These are phyloP conservation scores for Ophiocordyceps polyrhachis-furcata DNA, from an alignment of 2,329 filamentous ascomycete genomes.

Conservation along the genomic window DNA sequence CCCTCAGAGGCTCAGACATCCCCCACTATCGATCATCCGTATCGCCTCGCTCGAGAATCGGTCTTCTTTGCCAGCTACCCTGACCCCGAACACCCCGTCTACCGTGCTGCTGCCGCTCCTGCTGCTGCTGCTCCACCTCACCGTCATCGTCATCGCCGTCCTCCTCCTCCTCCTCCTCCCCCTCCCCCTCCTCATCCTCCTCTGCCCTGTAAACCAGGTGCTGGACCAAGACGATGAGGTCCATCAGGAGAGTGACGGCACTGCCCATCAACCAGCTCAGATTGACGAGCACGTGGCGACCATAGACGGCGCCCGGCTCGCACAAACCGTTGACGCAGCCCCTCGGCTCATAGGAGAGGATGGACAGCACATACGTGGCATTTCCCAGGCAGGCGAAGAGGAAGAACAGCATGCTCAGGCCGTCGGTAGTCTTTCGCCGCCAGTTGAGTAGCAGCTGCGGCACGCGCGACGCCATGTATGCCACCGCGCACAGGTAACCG, in stretches of 20 bases:
- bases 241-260: conserved; percentile 68
- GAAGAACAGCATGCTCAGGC: conserved; percentile 87
- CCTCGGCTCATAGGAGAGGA: conserved; percentile 70
- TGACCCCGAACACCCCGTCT: conserved; percentile 3
- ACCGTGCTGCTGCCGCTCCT: neutral
- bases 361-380: conserved; percentile 78
- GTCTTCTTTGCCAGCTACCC: conserved; percentile 21
- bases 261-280: conserved; percentile 81
- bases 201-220: conserved; percentile 64
- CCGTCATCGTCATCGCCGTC: neutral
- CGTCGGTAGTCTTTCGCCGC: conserved; percentile 80
- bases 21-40: conserved; percentile 3
- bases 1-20: neutral
- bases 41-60: conserved; percentile 15
- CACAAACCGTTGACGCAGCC: conserved; percentile 59
- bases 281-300: conserved; percentile 73
- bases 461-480: conserved; percentile 78
- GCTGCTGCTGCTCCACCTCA: neutral
- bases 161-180: neutral
- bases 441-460: conserved; percentile 89
- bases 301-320: conserved; percentile 50
- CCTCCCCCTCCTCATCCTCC: conserved; percentile 3
- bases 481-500: conserved; percentile 73
- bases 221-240: conserved; percentile 74
- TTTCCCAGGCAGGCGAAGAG: conserved; percentile 93